Percentiles rank a stretch among this genome's conserved stretches.
Conservation (phyloP, 768 basidiomycete genomes). For the Boletus insuetus region DNA sequence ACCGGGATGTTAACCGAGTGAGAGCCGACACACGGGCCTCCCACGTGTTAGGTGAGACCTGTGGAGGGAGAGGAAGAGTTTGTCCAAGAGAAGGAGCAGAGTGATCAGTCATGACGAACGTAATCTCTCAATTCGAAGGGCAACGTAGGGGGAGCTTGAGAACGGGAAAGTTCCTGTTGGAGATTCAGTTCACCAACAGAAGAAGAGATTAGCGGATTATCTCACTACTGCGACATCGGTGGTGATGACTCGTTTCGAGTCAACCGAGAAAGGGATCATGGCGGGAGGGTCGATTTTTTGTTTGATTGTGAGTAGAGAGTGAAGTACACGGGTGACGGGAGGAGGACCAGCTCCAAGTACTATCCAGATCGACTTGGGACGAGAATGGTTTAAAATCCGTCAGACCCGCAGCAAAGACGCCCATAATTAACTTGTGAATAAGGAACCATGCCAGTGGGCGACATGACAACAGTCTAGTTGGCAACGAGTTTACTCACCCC, state of each 20-base stretch:
- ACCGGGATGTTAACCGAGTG: conserved; percentile 35
- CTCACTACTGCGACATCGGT: conserved; percentile 29
- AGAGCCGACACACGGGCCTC: conserved; percentile 39
- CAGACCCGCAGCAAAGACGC: background rate
- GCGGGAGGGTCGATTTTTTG: background rate
- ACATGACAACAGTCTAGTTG: conserved; percentile 20
- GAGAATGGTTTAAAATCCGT: background rate
- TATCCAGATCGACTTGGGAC: background rate
- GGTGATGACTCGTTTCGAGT: conserved; percentile 15
- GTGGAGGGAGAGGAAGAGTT: background rate
- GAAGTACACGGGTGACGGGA: background rate
- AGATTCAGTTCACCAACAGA: background rate
- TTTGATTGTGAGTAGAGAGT: background rate
- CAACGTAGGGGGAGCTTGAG: conserved; percentile 28
- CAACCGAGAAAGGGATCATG: conserved; percentile 16
- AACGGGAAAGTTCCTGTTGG: conserved; percentile 35
- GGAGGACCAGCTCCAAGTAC: conserved; percentile 23
- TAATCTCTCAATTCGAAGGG: conserved; percentile 37
- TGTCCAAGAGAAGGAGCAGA: background rate
- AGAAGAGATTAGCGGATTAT: background rate
- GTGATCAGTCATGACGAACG: conserved; percentile 31
- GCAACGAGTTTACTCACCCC: background rate
- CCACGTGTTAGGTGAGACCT: conserved; percentile 48
- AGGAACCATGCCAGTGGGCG: conserved; percentile 5
- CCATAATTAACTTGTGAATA: background rate